Base-by-base conservation (phyloP, 257 asterid genomes). In the Gardenia jasminoides region DNA sequence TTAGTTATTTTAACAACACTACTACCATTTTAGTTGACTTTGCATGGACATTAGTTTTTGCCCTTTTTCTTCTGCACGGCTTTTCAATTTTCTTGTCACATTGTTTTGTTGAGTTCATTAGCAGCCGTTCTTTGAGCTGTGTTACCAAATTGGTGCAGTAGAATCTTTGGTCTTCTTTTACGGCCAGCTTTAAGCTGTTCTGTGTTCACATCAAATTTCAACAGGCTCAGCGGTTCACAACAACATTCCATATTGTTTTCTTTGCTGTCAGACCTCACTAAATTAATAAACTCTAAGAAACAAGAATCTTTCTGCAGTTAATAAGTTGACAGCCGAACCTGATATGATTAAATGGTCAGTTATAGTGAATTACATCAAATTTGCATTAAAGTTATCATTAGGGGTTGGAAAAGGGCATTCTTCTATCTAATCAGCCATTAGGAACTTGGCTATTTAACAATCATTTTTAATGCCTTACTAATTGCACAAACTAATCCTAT, bases 181-280 rank as follows among this genome's bases (percentile, higher is more conserved):
- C 70, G 59, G 70, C 70, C 44, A n/a, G 17, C 28, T 59, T 59
- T 36, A 75, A 59, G 78, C 78, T 56, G n/a, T 5, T 41, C 30
- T 43, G 46, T 70, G 4, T n/a, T 4, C 39, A 70, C 1, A 19
- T 70, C 39, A 69, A 69, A 41, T 20, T 10, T 4, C 3, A 9
- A 2, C 6, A 26, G 8, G 39, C 15, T 46, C 6, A 17, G 22
- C 22, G 0, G 22, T 8, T 11, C 15, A 10, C 12, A 1, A 6
- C 33, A 17, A 2, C 33, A 28, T 9, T 9, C 4, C 17, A 20
- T 9, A 39, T 67, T 68, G 52, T 24, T 19, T 20, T 66, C 24
- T 24, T 70, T 7, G 3, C 24, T 31, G 3, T 66, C 22, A 31
- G 46, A 15, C 47, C 39, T 13, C 11, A 39, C 1, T 6, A 15